phyloP scores from a whole-genome alignment of 192 early-diverging fungal species.

The Gamsiella multidivaricata region DNA sequence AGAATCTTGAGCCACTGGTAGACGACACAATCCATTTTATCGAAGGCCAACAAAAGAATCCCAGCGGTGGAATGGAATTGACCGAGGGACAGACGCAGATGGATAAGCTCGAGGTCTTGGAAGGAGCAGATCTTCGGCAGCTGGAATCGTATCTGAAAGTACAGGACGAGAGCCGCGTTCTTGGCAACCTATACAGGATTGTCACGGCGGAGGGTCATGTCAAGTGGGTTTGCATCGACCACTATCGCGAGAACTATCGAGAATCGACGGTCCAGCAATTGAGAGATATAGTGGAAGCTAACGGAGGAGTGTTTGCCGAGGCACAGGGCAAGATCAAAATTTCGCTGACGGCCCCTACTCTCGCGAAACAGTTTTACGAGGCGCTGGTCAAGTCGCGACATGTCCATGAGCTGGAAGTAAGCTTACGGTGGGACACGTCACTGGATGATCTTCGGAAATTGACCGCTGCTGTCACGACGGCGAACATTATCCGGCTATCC shows the following conservation, averaged over 20 bases:
- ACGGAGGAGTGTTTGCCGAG: background rate
- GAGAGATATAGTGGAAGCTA: background rate
- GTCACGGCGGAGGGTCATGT: constrained; percentile 12
- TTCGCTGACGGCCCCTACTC: background rate
- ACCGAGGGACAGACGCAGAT: background rate
- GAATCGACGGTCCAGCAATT: background rate
- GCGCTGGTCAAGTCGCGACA: background rate
- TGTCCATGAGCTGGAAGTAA: background rate
- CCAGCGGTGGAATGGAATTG: background rate
- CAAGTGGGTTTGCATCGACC: constrained; percentile 31
- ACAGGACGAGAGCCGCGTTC: background rate
- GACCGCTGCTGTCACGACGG: background rate
- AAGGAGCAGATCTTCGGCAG: constrained; percentile 3
- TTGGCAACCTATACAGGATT: background rate
- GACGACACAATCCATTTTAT: background rate
- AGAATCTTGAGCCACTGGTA: background rate
- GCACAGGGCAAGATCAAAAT: background rate
- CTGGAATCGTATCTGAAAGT: background rate
- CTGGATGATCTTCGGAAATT: background rate
- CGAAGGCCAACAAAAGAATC: background rate
- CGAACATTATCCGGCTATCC: background rate
- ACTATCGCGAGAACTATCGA: constrained; percentile 21
- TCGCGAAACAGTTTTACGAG: background rate
- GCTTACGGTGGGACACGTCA: background rate
- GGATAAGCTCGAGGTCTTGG: background rate